Conservation (phyloP, 768 basidiomycete genomes). For the Clitopilus passeckerianus region DNA sequence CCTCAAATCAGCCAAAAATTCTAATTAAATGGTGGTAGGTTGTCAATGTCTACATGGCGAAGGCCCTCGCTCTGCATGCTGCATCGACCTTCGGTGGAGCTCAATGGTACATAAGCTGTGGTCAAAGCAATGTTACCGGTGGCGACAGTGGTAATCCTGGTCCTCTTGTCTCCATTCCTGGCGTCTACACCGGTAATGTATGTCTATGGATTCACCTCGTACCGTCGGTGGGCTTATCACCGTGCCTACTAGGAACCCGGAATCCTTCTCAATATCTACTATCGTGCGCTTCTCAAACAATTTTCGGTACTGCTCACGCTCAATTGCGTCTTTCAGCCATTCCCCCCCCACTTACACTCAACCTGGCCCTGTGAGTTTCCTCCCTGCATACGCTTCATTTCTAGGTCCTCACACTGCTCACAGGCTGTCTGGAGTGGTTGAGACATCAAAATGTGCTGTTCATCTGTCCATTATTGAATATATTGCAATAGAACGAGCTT, state of each 20-base stretch:
- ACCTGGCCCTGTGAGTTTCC: conserved; percentile 7
- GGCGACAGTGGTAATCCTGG: conserved; percentile 12
- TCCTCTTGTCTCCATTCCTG: conserved; percentile 12
- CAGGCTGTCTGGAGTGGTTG: background rate
- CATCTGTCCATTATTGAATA: background rate
- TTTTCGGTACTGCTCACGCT: background rate
- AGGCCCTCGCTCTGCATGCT: conserved; percentile 11
- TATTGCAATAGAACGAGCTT: background rate
- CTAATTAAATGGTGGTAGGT: conserved; percentile 6
- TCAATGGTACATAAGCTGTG: conserved; percentile 16
- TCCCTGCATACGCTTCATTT: background rate
- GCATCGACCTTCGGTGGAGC: conserved; percentile 7
- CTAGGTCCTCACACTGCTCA: background rate
- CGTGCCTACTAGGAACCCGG: conserved; percentile 6
- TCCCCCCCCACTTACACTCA: conserved; percentile 6
- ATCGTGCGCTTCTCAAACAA: background rate
- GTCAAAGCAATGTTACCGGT: conserved; percentile 14
- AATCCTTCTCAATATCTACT: conserved; percentile 9
- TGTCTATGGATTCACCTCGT: background rate
- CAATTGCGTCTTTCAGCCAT: conserved; percentile 2
- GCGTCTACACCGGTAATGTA: conserved; percentile 10
- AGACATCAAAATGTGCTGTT: background rate
- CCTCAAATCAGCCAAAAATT: background rate
- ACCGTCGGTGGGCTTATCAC: background rate
- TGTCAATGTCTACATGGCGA: conserved; percentile 27